phyloP scores from a whole-genome alignment of 441 rosid genomes.

The Eutrema salsugineum region DNA sequence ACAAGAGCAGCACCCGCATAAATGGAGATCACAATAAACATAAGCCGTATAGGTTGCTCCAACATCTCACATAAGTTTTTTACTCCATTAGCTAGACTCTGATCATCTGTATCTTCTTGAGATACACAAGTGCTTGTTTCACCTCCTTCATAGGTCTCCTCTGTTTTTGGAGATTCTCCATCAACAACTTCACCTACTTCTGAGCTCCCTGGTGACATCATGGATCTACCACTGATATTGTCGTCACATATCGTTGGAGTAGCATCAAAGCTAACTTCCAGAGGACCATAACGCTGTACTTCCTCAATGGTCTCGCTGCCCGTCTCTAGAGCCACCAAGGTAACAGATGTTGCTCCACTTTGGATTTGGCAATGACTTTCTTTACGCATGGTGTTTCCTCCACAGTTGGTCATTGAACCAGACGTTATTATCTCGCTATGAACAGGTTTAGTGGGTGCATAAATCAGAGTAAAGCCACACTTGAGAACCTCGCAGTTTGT shows the following conservation, averaged over 20 bases:
- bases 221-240: not conserved
- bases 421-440: not conserved
- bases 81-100: not conserved
- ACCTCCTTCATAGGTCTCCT: not conserved
- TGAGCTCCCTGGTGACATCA: not conserved
- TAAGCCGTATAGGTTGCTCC: constrained; percentile 1
- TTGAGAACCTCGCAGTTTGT: constrained; percentile 14
- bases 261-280: not conserved
- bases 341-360: not conserved
- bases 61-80: not conserved
- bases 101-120: not conserved
- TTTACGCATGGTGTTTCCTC: not conserved
- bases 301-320: not conserved
- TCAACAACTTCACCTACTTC: not conserved
- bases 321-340: not conserved
- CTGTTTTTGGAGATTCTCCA: not conserved
- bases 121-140: not conserved
- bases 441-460: constrained; percentile 12
- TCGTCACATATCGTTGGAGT: not conserved
- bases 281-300: not conserved
- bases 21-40: not conserved
- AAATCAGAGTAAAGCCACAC: constrained; percentile 23
- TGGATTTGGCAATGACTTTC: not conserved
- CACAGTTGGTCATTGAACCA: not conserved
- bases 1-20: not conserved